Evolutionary conservation across 2,329 filamentous ascomycete species (phyloP).

Genomic region (Cercospora brassicicola): DNA sequence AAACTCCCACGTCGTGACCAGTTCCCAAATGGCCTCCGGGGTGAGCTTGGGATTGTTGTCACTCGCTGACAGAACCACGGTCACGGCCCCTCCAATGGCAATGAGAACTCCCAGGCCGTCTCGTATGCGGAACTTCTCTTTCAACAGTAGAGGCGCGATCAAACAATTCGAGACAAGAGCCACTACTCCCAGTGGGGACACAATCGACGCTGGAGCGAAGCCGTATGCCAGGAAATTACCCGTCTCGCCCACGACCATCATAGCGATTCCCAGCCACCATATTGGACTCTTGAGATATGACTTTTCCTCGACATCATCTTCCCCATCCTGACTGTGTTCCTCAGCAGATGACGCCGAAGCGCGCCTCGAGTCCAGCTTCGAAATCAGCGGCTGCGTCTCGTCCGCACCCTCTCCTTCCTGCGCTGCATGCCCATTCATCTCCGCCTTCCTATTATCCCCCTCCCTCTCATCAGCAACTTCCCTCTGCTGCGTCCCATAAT

Average conservation of each 20-base stretch:
- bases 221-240: conserved; percentile 98
- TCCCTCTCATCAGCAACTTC: conserved; percentile 39
- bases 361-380: conserved; percentile 50
- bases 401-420: conserved; percentile 40
- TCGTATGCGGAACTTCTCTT: conserved; percentile 79
- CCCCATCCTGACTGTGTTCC: conserved; percentile 43
- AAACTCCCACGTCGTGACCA: conserved; percentile 86
- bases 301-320: conserved; percentile 53
- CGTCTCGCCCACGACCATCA: conserved; percentile 90
- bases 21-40: conserved; percentile 83
- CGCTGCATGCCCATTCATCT: conserved; percentile 7
- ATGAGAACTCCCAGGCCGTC: conserved; percentile 88
- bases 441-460: conserved; percentile 21
- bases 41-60: conserved; percentile 87
- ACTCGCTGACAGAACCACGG: conserved; percentile 87
- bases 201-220: conserved; percentile 95
- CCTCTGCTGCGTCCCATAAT: conserved; percentile 49
- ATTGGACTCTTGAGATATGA: conserved; percentile 88
- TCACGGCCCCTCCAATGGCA: conserved; percentile 82
- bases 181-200: conserved; percentile 94
- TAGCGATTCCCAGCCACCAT: conserved; percentile 91
- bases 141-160: conserved; percentile 90
- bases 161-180: conserved; percentile 95
- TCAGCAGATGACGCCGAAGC: conserved; percentile 42
- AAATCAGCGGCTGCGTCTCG: conserved; percentile 56